phyloP scores from a whole-genome alignment of 305 asterid genomes.

The Fraxinus velutina region DNA sequence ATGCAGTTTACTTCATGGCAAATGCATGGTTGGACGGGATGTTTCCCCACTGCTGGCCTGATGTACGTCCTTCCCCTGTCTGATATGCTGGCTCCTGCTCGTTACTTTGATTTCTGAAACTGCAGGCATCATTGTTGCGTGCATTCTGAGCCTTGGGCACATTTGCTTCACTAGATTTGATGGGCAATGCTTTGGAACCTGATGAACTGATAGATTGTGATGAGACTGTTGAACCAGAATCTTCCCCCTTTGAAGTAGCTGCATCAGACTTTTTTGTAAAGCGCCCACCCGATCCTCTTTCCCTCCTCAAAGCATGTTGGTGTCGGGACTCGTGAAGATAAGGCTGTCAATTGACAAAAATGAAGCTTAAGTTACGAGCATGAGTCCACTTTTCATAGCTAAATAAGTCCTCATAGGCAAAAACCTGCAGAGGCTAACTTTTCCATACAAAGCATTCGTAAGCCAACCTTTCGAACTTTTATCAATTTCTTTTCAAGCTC shows the following conservation, averaged over 20 bases:
- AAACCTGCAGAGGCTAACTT: background rate
- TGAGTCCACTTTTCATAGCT: background rate
- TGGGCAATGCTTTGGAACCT: conserved; percentile 32
- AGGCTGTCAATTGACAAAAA: conserved; percentile 45
- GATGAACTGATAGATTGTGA: conserved; percentile 33
- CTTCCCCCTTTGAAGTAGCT: conserved; percentile 31
- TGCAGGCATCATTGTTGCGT: conserved; percentile 20
- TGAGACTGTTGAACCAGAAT: conserved; percentile 31
- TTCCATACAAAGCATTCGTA: background rate
- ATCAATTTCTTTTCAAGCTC: conserved; percentile 72
- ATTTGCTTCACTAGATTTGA: conserved; percentile 28
- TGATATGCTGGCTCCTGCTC: conserved; percentile 34
- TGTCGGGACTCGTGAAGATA: conserved; percentile 83
- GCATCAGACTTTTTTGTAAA: conserved; percentile 54
- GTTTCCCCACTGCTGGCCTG: conserved; percentile 36
- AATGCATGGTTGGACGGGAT: conserved; percentile 28
- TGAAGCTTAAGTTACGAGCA: background rate
- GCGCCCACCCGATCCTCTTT: conserved; percentile 73
- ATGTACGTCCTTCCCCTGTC: conserved; percentile 25
- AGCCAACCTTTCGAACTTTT: conserved; percentile 59
- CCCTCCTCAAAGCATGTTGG: conserved; percentile 83
- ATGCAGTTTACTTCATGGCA: conserved; percentile 22
- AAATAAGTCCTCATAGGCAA: background rate
- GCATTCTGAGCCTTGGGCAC: conserved; percentile 20
- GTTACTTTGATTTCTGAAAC: conserved; percentile 37